phyloP scores from a whole-genome alignment of 371 early-diverging fungal genomes.

The Sporodiniella umbellata region DNA sequence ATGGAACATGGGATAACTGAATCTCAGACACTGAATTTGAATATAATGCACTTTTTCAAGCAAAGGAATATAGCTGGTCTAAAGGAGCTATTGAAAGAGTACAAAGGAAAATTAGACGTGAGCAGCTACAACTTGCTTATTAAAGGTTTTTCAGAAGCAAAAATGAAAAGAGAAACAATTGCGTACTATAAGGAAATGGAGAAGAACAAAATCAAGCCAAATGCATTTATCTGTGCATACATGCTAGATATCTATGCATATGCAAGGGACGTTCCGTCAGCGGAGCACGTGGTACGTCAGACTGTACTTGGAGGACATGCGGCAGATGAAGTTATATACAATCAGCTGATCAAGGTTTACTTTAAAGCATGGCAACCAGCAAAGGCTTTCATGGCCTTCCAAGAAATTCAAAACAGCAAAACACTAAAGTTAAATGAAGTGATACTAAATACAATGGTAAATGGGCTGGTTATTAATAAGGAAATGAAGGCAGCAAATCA shows the following conservation, averaged over 20 bases:
- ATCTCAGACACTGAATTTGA: slow-evolving; percentile 23
- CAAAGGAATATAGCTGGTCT: slow-evolving; percentile 20
- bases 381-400: slow-evolving; percentile 34
- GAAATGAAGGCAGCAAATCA: slow-evolving; percentile 30
- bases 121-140: slow-evolving; percentile 36
- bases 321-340: slow-evolving; percentile 31
- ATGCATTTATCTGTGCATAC: slow-evolving; percentile 20
- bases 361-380: slow-evolving; percentile 23
- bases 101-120: slow-evolving; percentile 20
- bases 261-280: slow-evolving; percentile 20
- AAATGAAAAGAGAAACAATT: slow-evolving; percentile 22
- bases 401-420: slow-evolving; percentile 30
- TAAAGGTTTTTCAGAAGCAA: slow-evolving; percentile 27
- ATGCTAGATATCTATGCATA: slow-evolving; percentile 37
- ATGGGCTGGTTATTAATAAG: slow-evolving; percentile 39
- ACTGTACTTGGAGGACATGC: slow-evolving; percentile 24
- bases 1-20: slow-evolving; percentile 18
- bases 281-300: slow-evolving; percentile 29
- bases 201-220: slow-evolving; percentile 20
- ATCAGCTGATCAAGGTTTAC: slow-evolving; percentile 42
- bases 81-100: slow-evolving; percentile 17
- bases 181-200: slow-evolving; percentile 34
- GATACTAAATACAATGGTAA: slow-evolving; percentile 43
- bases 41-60: slow-evolving; percentile 28
- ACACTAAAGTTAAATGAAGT: slow-evolving; percentile 29